A percentile compares a stretch with the other conserved stretches of the same genome.
Evolutionary conservation across 495 filamentous ascomycete genomes (phyloP).

Genomic region (Xylaria sp.): DNA sequence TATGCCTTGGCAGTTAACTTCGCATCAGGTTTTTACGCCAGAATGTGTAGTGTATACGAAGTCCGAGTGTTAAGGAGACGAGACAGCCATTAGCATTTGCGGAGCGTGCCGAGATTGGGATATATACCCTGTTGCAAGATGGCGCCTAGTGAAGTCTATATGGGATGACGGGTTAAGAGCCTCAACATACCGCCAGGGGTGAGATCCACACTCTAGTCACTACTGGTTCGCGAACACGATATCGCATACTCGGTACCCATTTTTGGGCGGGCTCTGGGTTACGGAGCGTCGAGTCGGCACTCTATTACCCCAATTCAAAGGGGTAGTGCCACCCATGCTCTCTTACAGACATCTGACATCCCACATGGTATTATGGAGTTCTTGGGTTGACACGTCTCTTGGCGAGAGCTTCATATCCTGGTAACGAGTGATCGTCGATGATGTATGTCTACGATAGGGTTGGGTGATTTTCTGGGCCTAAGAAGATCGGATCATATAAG

Average conservation of each 20-base stretch:
- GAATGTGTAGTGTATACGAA: not conserved
- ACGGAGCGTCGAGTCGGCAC: no score
- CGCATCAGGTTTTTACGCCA: not conserved
- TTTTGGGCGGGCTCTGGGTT: no score
- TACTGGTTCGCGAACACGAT: not conserved
- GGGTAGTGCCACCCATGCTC: slow-evolving; percentile 2
- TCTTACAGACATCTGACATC: slow-evolving; percentile 10
- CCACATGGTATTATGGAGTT: slow-evolving; percentile 18
- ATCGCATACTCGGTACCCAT: not conserved
- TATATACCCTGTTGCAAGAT: not conserved
- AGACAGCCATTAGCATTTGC: not conserved
- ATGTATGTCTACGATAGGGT: slow-evolving; percentile 19
- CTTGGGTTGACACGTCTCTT: slow-evolving; percentile 34
- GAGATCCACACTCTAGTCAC: not conserved
- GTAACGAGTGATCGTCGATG: slow-evolving; percentile 24
- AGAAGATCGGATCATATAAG: slow-evolving; percentile 39
- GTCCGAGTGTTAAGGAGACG: not conserved
- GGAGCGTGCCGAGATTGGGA: slow-evolving; percentile 5
- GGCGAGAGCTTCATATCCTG: slow-evolving; percentile 27
- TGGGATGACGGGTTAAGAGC: not conserved
- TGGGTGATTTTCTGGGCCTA: slow-evolving; percentile 34
- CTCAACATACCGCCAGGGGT: not conserved
- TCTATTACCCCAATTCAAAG: not conserved
- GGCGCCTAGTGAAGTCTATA: not conserved
- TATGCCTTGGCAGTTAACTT: slow-evolving; percentile 13